Base-by-base conservation (phyloP, 2,329 filamentous ascomycete species). In the Fusarium sp. region DNA sequence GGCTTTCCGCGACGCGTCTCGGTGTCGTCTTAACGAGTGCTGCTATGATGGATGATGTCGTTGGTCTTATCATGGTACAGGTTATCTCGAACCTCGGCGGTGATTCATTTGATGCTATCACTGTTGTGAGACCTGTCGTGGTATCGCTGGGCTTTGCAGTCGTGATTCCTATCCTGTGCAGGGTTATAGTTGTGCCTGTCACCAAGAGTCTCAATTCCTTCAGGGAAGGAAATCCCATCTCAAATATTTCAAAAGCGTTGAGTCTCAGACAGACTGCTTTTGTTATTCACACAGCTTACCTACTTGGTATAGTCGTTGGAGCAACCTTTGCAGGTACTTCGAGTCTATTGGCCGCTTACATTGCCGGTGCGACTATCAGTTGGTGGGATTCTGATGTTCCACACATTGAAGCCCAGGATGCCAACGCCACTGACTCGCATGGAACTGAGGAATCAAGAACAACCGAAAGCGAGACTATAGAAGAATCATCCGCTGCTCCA, bases 31-130 rank as follows among this genome's bases (percentile, higher is more conserved):
- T 94, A 1, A 87, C 87, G 4, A 89, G 87, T 60, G 92, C 91
- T 1, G 92, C 92, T 0, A 92, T 96, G 87, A 87, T 96, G 79
- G 92, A 96, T 74, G 92, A 96, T 78, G 89, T 95, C 0, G 85
- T 92, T 2, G 92, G 91, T 0, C 79, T 95, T 11, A 87, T 94
- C 9, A 91, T 95, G 87, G 90, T 93, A 0, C 87, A 92, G 68
- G 85, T 95, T 45, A 90, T 96, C 22, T 86, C 90, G 0, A 89
- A 89, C 46, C 80, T 95, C 0, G 90, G 77, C 54, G 75, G 45
- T 69, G 64, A 44, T 53, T 63, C 61, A 5, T 30, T 71, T 37
- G 5, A 70, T 75, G 78, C 81, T 1, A 53, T 75, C 3, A 79
- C 79, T 0, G 73, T 86, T 5, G 54, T 87, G 13, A 75, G 85